Evolutionary conservation across 1,139 yeast species (phyloP).

Genomic region (Kodamaea ohmeri): DNA sequence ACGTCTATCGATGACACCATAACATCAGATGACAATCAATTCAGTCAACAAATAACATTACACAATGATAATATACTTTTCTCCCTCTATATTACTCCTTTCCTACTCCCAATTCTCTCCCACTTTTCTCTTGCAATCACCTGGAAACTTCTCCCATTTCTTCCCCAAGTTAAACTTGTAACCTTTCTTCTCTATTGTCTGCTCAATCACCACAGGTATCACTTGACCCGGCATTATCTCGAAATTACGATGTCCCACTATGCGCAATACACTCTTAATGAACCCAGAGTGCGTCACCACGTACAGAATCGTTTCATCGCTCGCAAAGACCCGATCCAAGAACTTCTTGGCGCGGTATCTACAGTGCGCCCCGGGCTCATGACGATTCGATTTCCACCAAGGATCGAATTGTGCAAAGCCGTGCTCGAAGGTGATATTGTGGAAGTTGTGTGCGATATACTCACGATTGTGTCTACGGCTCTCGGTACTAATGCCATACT

Average conservation of each 20-base stretch:
- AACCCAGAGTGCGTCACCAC: constrained; percentile 37
- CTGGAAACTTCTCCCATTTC: constrained; percentile 10
- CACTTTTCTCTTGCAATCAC: constrained; percentile 4
- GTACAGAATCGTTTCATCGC: constrained; percentile 29
- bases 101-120: background rate
- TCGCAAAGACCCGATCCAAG: constrained; percentile 30
- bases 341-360: constrained; percentile 28
- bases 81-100: background rate
- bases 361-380: constrained; percentile 28
- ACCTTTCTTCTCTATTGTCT: constrained; percentile 6
- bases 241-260: constrained; percentile 25
- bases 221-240: constrained; percentile 17
- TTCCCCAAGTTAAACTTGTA: constrained; percentile 8
- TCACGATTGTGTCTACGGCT: constrained; percentile 32
- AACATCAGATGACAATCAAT: too few species aligned
- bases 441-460: constrained; percentile 24
- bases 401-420: constrained; percentile 29
- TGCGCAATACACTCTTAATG: constrained; percentile 29
- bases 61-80: too few species aligned
- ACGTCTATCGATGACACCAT: too few species aligned
- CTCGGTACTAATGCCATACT: constrained; percentile 38
- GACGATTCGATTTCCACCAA: constrained; percentile 25
- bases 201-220: constrained; percentile 19
- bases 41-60: too few species aligned
- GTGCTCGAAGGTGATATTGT: constrained; percentile 28